These are phyloP conservation scores for Chlamydomonas reinhardtii DNA, from an alignment of 163 green algal genomes.

Conservation along the genomic window DNA sequence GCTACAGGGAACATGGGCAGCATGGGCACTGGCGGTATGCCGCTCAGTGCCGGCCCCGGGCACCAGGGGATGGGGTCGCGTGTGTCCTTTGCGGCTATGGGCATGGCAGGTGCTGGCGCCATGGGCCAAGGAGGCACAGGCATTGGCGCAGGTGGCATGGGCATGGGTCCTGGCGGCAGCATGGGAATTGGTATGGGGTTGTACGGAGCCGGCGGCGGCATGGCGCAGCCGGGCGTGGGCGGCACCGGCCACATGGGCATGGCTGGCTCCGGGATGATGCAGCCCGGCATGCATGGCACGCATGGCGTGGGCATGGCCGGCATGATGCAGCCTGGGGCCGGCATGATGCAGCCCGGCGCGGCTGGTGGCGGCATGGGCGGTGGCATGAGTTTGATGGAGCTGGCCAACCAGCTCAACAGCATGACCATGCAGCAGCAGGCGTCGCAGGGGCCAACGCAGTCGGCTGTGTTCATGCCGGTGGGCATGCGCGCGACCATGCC, in stretches of 20 bases:
- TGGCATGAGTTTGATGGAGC: conserved; percentile 25
- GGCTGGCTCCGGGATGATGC: neutral
- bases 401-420: conserved; percentile 50
- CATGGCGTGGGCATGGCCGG: too few relatives aligned
- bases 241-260: neutral
- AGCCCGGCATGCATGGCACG: neutral
- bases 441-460: too few relatives aligned
- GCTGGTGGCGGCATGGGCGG: neutral
- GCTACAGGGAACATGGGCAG: neutral
- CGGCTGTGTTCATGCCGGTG: neutral
- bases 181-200: neutral
- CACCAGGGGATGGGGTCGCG: neutral
- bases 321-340: neutral
- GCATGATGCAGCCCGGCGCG: neutral
- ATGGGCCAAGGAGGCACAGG: neutral
- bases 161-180: neutral
- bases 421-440: conserved; percentile 34
- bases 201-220: neutral
- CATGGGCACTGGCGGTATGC: too few relatives aligned
- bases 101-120: neutral
- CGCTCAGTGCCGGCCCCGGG: too few relatives aligned
- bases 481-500: neutral
- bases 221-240: neutral
- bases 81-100: neutral
- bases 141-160: neutral